Conservation (phyloP, 257 asterid species). For the Solanum lignicaule region DNA sequence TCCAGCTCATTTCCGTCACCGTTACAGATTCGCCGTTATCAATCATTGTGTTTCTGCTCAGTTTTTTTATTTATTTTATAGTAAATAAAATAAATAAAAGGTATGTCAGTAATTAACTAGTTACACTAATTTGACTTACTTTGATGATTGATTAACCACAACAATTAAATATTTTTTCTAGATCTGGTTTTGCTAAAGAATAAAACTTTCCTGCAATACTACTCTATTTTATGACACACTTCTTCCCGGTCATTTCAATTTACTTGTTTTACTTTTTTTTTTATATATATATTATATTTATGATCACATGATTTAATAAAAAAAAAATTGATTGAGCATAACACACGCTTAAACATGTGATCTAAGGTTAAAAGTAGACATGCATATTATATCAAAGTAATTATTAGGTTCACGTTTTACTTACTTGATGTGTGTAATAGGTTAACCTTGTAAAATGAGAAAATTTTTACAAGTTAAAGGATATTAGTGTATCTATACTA, state of each 20-base stretch:
- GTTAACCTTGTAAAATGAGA: background rate
- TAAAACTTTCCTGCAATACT: too few relatives aligned
- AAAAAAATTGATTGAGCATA: too few relatives aligned
- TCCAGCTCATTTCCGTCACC: background rate
- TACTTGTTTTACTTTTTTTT: too few relatives aligned
- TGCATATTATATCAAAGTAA: too few relatives aligned
- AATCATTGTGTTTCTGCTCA: background rate
- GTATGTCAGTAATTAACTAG: background rate
- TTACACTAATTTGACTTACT: background rate
- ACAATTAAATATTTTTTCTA: background rate
- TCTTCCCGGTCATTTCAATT: too few relatives aligned
- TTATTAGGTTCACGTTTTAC: background rate
- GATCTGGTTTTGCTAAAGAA: background rate
- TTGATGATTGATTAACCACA: background rate
- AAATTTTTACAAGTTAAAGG: background rate
- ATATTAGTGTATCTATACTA: background rate
- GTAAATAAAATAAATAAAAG: background rate
- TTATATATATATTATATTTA: too few relatives aligned
- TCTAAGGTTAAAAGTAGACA: background rate
- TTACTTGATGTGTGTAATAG: background rate
- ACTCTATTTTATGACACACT: background rate
- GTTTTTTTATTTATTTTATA: background rate
- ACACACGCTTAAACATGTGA: background rate
- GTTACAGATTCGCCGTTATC: conserved; percentile 7
- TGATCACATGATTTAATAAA: too few relatives aligned